A percentile compares a stretch with the other conserved stretches of the same genome.
Evolutionary conservation across 441 rosid species (phyloP).

Genomic region (Sinapis alba): DNA sequence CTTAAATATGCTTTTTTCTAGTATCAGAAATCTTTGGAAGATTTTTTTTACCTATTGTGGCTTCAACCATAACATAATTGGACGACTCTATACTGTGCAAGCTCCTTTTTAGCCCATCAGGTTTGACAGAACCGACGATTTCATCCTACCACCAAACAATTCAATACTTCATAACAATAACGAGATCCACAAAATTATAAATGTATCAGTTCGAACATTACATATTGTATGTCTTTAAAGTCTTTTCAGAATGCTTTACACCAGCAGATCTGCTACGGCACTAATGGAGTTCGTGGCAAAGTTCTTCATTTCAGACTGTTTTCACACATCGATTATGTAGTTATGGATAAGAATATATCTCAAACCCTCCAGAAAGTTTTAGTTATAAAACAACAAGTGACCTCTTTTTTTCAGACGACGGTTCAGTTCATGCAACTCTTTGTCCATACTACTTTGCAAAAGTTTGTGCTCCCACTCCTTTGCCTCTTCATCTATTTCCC

Average conservation of each 20-base stretch:
- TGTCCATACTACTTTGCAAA: slow-evolving; percentile 89
- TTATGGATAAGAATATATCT: slow-evolving; percentile 14
- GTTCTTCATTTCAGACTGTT: slow-evolving; percentile 96
- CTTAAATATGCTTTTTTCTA: slow-evolving; percentile 9
- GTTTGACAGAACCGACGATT: slow-evolving; percentile 58
- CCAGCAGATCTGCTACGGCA: slow-evolving; percentile 70
- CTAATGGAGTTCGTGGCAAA: slow-evolving; percentile 85
- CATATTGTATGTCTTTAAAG: slow-evolving; percentile 76
- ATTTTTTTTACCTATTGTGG: slow-evolving; percentile 54
- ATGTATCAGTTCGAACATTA: slow-evolving; percentile 14
- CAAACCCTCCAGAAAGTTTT: not conserved
- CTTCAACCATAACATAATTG: slow-evolving; percentile 82
- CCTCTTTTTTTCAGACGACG: slow-evolving; percentile 96
- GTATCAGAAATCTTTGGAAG: not conserved
- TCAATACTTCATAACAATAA: not conserved
- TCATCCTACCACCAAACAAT: slow-evolving; percentile 60
- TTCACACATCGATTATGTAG: slow-evolving; percentile 8
- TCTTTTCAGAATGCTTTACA: slow-evolving; percentile 69
- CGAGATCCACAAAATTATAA: slow-evolving; percentile 3
- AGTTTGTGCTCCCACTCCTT: slow-evolving; percentile 97
- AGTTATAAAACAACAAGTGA: slow-evolving; percentile 27
- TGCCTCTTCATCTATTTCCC: slow-evolving; percentile 84
- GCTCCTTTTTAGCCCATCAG: slow-evolving; percentile 82
- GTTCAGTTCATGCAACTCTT: too few relatives aligned
- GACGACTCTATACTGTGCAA: slow-evolving; percentile 76